Percentiles rank a stretch among this genome's conserved stretches.
These are phyloP conservation scores for Kodamaea fukazawae DNA, from an alignment of 805 yeast genomes.

Conservation along the genomic window DNA sequence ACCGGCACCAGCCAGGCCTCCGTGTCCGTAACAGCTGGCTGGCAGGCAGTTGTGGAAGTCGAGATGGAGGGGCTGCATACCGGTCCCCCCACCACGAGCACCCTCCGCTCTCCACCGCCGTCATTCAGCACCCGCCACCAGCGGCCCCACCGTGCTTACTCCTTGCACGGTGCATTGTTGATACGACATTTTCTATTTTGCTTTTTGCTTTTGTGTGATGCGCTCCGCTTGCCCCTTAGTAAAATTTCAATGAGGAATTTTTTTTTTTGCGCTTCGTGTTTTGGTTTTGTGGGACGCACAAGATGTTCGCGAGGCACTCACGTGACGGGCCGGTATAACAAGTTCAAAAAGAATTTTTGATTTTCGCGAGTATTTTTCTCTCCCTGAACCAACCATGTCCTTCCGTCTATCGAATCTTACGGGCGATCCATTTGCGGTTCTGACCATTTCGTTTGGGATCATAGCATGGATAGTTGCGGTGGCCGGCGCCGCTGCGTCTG, in stretches of 20 bases:
- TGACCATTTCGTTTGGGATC: conserved; percentile 69
- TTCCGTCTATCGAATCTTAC: conserved; percentile 49
- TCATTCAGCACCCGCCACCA: no score
- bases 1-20: no score
- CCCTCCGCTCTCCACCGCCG: no score
- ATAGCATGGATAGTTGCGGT: conserved; percentile 87
- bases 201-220: not conserved
- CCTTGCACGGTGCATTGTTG: no score
- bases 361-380: not conserved
- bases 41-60: no score
- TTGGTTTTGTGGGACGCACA: not conserved
- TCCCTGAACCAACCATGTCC: conserved; percentile 31
- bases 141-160: no score
- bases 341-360: not conserved
- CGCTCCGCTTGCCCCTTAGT: no score
- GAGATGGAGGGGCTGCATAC: no score
- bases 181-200: not conserved
- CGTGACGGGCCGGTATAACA: not conserved
- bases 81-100: no score
- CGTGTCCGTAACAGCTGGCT: no score
- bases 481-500: conserved; percentile 68
- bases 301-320: not conserved
- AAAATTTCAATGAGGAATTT: not conserved
- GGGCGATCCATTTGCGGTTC: conserved; percentile 85
- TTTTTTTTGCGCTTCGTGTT: not conserved